Evolutionary conservation across 768 basidiomycete genomes (phyloP), one percentile per base, ranked within the genome.

Genomic region (Tubosaeta sp.): DNA sequence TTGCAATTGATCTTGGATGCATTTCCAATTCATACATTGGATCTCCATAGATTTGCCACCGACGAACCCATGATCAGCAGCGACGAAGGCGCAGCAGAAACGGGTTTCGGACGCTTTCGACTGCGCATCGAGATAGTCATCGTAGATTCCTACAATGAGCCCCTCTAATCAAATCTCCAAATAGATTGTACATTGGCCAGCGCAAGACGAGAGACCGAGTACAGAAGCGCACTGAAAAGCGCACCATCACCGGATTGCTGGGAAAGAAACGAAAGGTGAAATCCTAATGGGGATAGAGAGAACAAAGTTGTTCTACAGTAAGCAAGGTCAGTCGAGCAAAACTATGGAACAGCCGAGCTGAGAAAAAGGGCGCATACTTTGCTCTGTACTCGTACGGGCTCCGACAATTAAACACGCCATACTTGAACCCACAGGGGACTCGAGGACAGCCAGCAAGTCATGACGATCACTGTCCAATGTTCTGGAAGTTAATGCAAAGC

Each of bases 181-280:
- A 90, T 44, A 82, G 83, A 55, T 92, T 91, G 69, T 91, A 92
- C 16, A 92, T 66, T 5, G 90, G 69, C 88, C 90, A 24, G 18
- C 18, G 19, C 10, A 36, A 2, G 14, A 7, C 3, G 12, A 18
- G 18, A 35, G 18, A 36, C 18, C 35, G 25, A 48, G 24, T 32
- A 6, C 2, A 31, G 35, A 31, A 30, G 27, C n/a, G n/a, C n/a
- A n/a, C n/a, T 4, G 6, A 25, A 31, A 9, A 32, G 55, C 62
- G 41, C 43, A 86, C 86, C 86, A 89, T 86, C 18, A 88, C 90
- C 6, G 87, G 80, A 59, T 80, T 91, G 59, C 87, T 88, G 24
- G 80, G 82, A 18, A 89, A 90, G 16, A 91, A 90, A 58, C 91
- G 90, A 22, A 92, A 75, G 0, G 83, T 89, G 51, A 91, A 86